A percentile compares a stretch with the other conserved stretches of the same genome.
Evolutionary conservation across 805 yeast species (phyloP).

Genomic region (Kodamaea neixiangensis): DNA sequence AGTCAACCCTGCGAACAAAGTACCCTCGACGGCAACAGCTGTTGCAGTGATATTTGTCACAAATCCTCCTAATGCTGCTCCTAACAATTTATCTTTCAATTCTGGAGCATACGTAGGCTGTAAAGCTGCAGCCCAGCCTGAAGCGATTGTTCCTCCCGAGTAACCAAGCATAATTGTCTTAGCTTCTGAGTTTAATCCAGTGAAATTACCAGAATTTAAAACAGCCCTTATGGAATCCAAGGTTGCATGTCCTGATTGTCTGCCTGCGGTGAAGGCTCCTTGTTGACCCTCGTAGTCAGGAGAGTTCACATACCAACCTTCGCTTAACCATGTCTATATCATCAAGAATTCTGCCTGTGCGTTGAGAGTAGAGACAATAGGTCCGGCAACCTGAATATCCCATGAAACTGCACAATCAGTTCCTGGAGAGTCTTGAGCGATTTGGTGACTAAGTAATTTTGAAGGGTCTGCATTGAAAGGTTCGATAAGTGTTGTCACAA

Average conservation of each 20-base stretch:
- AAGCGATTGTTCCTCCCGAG: constrained; percentile 28
- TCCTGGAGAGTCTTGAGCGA: constrained; percentile 30
- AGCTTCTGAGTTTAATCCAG: constrained; percentile 20
- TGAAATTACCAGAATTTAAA: constrained; percentile 18
- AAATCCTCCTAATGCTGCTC: constrained; percentile 39
- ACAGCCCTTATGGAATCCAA: constrained; percentile 22
- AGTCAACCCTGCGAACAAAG: constrained; percentile 30
- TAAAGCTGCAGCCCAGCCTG: constrained; percentile 26
- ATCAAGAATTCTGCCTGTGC: constrained; percentile 17
- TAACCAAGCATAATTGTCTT: constrained; percentile 23
- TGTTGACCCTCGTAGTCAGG: constrained; percentile 25
- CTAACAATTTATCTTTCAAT: constrained; percentile 19
- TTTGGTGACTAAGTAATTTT: constrained; percentile 29
- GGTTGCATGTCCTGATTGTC: constrained; percentile 20
- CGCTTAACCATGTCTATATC: constrained; percentile 16
- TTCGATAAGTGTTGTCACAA: constrained; percentile 29
- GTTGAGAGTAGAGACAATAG: constrained; percentile 1
- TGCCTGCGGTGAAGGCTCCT: constrained; percentile 22
- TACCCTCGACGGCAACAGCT: constrained; percentile 25
- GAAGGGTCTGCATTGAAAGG: constrained; percentile 30
- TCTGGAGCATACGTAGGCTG: constrained; percentile 30
- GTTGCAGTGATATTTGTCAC: constrained; percentile 34
- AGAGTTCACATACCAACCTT: constrained; percentile 22
- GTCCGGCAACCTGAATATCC: constrained; percentile 17
- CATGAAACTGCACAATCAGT: constrained; percentile 31